Conservation (phyloP, 306 rosid species). For the Vigna unguiculata region DNA sequence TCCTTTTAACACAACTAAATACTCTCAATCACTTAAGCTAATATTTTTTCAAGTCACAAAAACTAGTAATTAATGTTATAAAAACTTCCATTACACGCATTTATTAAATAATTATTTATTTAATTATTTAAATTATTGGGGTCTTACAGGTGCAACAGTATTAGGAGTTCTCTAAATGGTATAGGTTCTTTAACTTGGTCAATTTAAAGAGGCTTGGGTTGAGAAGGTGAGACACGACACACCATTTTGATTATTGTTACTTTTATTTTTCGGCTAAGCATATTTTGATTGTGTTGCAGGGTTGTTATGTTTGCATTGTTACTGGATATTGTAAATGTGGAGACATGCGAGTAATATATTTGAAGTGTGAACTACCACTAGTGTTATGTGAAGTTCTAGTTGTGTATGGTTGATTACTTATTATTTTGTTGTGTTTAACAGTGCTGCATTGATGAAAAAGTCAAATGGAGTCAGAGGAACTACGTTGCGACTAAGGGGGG, state of each 20-base stretch:
- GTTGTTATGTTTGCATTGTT: conserved; percentile 97
- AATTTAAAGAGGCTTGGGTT: conserved; percentile 97
- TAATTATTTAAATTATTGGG: too few relatives aligned
- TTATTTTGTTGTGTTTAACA: conserved; percentile 38
- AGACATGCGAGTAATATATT: conserved; percentile 75
- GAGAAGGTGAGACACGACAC: conserved; percentile 70
- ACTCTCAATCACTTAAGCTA: too few relatives aligned
- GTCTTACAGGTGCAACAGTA: too few relatives aligned
- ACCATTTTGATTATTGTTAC: background rate
- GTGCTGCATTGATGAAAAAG: conserved; percentile 95
- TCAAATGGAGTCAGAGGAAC: too few relatives aligned
- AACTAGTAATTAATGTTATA: too few relatives aligned
- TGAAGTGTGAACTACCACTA: background rate
- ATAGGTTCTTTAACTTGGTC: too few relatives aligned
- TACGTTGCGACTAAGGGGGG: too few relatives aligned
- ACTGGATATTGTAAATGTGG: conserved; percentile 99
- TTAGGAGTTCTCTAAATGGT: too few relatives aligned
- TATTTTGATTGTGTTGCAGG: conserved; percentile 63
- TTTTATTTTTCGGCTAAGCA: conserved; percentile 16
- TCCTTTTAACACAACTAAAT: too few relatives aligned
- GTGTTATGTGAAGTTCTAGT: conserved; percentile 26
- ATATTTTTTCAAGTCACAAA: too few relatives aligned
- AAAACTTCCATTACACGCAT: too few relatives aligned
- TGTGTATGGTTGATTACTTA: background rate
- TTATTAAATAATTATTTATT: too few relatives aligned